phyloP scores from a whole-genome alignment of 495 filamentous ascomycete genomes.

The Hypoxylon lenormandii region DNA sequence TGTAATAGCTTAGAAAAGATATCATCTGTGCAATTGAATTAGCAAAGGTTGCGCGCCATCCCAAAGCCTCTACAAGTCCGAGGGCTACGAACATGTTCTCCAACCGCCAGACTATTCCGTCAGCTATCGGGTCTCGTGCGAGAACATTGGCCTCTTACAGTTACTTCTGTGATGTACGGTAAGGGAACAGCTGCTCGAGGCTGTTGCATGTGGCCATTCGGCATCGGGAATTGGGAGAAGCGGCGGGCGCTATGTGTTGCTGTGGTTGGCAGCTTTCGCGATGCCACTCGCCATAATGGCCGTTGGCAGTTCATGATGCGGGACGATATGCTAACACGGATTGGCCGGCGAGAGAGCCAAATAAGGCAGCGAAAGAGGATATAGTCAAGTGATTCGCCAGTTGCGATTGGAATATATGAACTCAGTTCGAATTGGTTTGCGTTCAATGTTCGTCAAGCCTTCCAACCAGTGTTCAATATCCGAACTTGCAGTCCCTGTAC shows the following conservation, averaged over 20 bases:
- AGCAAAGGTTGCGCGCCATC: conserved; percentile 37
- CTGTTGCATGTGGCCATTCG: conserved; percentile 44
- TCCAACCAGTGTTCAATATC: no score
- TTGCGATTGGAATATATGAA: no score
- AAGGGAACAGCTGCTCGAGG: conserved; percentile 72
- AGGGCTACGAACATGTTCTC: conserved; percentile 78
- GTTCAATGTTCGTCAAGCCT: no score
- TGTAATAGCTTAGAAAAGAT: conserved; percentile 85
- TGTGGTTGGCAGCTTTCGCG: conserved; percentile 40
- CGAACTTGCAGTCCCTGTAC: no score
- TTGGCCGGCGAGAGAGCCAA: no score
- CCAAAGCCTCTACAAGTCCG: conserved; percentile 36
- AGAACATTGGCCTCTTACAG: conserved; percentile 68
- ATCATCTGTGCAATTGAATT: conserved; percentile 67
- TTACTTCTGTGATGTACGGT: conserved; percentile 80
- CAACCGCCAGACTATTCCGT: conserved; percentile 82
- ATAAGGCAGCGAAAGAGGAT: no score
- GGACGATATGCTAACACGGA: neutral
- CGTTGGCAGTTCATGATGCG: conserved; percentile 52
- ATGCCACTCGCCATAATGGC: conserved; percentile 48
- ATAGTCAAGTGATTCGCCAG: no score
- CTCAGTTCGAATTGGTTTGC: no score
- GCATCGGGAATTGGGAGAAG: conserved; percentile 54
- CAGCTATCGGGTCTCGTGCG: conserved; percentile 48
- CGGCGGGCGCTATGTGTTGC: conserved; percentile 42